Base-by-base conservation (phyloP, 202 grass and related monocot species). In the Hordeum pubiflorum region DNA sequence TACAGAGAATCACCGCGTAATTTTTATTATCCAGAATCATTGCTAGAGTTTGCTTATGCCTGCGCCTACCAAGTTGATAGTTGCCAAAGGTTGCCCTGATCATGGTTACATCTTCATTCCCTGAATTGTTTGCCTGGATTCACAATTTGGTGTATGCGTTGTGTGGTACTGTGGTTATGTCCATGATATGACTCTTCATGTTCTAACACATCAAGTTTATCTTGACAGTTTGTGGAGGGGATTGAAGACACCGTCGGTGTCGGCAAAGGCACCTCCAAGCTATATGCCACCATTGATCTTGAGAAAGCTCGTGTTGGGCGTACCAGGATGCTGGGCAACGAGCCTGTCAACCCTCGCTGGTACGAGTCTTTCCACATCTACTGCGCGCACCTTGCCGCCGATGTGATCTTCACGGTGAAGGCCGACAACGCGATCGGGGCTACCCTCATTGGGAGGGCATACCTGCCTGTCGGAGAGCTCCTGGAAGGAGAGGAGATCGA, bases 281-380 rank as follows among this genome's bases (percentile, higher is more conserved):
- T 93, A 13, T 98, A 98, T 39, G 88, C 95, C 29, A 98, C 92
- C 34, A 75, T 98, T 72, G 95, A 98, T 33, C 79, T 98, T 4
- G 95, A 93, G 84, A 98, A 98, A 66, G 88, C 95, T 20, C 88
- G 95, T 0, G 90, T 94, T 18, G 95, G 95, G 50, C 90, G 95
- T 27, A 98, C 95, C 2, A 70, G 92, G 60, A 89, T 91, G 88
- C 37, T 94, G 39, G 2, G 76, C 66, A 87, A 94, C n/a, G 92
- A 98, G 69, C 74, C 92, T 0, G 43, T 63, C 34, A 98, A 89
- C 20, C 95, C 95, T 56, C 90, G 92, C 21, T 98, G 95, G 95
- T 95, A 94, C 17, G 95, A 98, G 79, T 93, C 92, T 1, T 98
- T 98, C 85, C 95, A 98, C 90, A 93, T 98, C 41, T 95, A 98